A percentile compares a stretch with the other conserved stretches of the same genome.
Evolutionary conservation across 2,329 filamentous ascomycete genomes (phyloP).

Genomic region (Xylariaceae sp.): DNA sequence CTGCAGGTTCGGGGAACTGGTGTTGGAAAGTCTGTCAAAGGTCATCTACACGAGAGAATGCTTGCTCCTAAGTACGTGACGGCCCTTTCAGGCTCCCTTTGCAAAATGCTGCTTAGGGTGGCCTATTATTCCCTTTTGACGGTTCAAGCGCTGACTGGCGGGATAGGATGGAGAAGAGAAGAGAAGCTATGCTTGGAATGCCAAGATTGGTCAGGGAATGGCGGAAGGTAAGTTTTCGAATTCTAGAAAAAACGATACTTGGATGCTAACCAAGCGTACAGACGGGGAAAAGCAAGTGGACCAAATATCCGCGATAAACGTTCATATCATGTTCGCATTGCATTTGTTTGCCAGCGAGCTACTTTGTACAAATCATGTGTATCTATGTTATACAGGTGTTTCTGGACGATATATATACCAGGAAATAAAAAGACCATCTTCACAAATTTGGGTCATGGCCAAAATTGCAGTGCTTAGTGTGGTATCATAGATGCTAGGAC

Average conservation of each 20-base stretch:
- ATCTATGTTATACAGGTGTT: conserved; percentile 26
- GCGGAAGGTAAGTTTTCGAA: conserved; percentile 74
- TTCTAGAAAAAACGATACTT: not conserved
- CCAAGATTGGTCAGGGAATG: conserved; percentile 87
- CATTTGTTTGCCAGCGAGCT: conserved; percentile 13
- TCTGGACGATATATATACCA: conserved; percentile 6
- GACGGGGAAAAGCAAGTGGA: conserved; percentile 60
- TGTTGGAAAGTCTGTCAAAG: conserved; percentile 91
- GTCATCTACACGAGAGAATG: conserved; percentile 88
- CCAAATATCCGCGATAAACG: conserved; percentile 59
- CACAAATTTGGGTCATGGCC: not conserved
- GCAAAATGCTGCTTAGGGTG: not conserved
- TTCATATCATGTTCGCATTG: conserved; percentile 13
- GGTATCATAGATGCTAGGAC: not conserved
- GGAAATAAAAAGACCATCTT: not conserved
- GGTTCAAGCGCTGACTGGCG: conserved; percentile 36
- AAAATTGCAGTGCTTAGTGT: not conserved
- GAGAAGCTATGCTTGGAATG: conserved; percentile 94
- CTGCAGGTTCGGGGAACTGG: conserved; percentile 89
- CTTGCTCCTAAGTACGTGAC: conserved; percentile 70
- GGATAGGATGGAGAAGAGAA: conserved; percentile 78
- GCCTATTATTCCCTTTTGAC: not conserved
- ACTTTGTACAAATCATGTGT: conserved; percentile 35
- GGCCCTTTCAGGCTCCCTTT: not conserved
- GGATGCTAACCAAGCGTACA: conserved; percentile 43